Percentiles rank a stretch among this genome's conserved stretches.
Conservation (phyloP, 2,329 filamentous ascomycete genomes). For the Dryadomyces sulphureus region DNA sequence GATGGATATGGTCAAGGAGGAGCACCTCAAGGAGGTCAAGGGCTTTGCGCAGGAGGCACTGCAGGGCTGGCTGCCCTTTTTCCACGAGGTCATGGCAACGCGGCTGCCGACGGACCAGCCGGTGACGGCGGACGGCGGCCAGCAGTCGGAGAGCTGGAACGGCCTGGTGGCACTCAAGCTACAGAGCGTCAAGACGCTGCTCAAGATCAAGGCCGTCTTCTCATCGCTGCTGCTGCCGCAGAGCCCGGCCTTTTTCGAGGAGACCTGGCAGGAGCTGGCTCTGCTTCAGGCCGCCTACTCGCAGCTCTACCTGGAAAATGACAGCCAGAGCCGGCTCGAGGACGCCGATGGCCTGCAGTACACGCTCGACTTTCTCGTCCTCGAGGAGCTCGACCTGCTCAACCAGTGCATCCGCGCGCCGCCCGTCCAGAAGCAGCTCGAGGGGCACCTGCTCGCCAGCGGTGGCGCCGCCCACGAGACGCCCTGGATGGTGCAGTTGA, state of each 20-base stretch:
- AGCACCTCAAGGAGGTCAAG: conserved; percentile 75
- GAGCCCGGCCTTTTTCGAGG: conserved; percentile 68
- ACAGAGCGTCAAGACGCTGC: conserved; percentile 84
- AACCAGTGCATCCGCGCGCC: conserved; percentile 80
- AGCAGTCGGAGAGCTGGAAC: conserved; percentile 56
- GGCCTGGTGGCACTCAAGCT: conserved; percentile 76
- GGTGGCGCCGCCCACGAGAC: conserved; percentile 39
- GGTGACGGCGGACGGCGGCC: conserved; percentile 26
- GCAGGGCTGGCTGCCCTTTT: conserved; percentile 77
- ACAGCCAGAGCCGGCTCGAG: conserved; percentile 74
- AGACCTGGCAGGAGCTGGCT: conserved; percentile 78
- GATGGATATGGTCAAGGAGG: conserved; percentile 91
- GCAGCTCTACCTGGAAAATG: conserved; percentile 71
- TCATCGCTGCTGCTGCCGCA: conserved; percentile 68
- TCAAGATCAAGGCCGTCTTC: conserved; percentile 78
- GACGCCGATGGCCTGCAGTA: conserved; percentile 87
- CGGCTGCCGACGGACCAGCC: conserved; percentile 51
- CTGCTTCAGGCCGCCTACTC: conserved; percentile 60
- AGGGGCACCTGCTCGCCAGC: conserved; percentile 54
- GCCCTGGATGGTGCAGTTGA: conserved; percentile 74
- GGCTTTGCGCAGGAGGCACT: conserved; percentile 79
- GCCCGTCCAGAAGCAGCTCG: conserved; percentile 79
- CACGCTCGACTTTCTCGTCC: conserved; percentile 80
- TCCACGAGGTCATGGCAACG: conserved; percentile 62
- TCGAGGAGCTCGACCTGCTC: conserved; percentile 91